These are phyloP conservation scores for Leccinum rimulosum DNA, from an alignment of 768 basidiomycete species.

Conservation along the genomic window DNA sequence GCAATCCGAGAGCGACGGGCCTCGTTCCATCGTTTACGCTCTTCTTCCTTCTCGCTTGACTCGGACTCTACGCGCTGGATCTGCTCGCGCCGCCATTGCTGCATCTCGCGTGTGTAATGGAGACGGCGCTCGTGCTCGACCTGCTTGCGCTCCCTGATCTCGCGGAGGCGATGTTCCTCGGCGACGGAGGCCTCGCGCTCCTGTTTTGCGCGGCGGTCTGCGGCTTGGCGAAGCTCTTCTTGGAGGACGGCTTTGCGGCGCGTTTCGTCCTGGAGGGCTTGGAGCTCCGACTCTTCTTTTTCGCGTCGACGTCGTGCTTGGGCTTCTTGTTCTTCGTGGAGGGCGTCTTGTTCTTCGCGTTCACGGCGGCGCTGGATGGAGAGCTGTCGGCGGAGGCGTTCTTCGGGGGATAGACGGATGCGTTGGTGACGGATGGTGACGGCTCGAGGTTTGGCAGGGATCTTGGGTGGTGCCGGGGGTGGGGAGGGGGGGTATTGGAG, in stretches of 20 bases:
- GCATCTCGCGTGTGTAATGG: constrained; percentile 49
- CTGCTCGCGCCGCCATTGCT: constrained; percentile 53
- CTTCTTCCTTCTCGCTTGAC: constrained; percentile 43
- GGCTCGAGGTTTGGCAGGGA: constrained; percentile 1
- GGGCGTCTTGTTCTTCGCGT: constrained; percentile 42
- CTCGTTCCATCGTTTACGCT: constrained; percentile 38
- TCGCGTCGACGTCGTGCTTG: constrained; percentile 32
- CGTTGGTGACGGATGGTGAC: neutral
- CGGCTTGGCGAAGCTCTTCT: constrained; percentile 38
- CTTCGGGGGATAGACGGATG: constrained; percentile 24
- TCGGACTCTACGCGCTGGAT: constrained; percentile 43
- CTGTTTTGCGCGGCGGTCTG: constrained; percentile 36
- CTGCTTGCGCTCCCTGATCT: constrained; percentile 48
- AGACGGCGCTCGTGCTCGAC: constrained; percentile 46
- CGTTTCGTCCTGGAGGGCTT: constrained; percentile 41
- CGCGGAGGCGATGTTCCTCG: constrained; percentile 43
- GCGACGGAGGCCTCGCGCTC: constrained; percentile 39
- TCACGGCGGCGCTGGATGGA: constrained; percentile 24
- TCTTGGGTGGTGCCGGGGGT: constrained; percentile 3
- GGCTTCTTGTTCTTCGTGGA: constrained; percentile 43
- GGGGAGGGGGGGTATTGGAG: constrained; percentile 4
- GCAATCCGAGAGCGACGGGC: constrained; percentile 40
- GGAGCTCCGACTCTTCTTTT: constrained; percentile 18
- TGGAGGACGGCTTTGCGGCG: constrained; percentile 42
- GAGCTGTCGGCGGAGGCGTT: constrained; percentile 22